Conservation (phyloP, 106 monocot species). For the Gastrodia elata region DNA sequence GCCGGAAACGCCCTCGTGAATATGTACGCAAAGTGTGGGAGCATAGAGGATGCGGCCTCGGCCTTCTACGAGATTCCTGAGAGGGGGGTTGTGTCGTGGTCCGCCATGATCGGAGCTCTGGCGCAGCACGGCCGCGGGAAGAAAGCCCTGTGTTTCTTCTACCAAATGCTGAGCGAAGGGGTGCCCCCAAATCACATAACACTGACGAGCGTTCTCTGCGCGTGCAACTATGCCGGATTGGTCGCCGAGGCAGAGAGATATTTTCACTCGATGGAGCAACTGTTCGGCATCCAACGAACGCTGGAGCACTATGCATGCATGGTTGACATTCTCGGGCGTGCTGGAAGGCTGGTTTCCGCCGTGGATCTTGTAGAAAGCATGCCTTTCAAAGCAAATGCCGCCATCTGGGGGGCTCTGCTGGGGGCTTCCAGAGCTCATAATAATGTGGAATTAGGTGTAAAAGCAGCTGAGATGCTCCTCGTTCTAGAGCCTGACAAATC, state of each 20-base stretch:
- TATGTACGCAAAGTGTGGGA: slow-evolving; percentile 96
- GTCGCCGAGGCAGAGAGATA: slow-evolving; percentile 51
- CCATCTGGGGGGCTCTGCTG: slow-evolving; percentile 83
- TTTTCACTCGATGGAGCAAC: slow-evolving; percentile 55
- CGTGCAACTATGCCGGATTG: slow-evolving; percentile 77
- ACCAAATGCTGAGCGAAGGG: slow-evolving; percentile 53
- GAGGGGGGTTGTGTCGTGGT: slow-evolving; percentile 77
- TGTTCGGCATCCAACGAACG: slow-evolving; percentile 47
- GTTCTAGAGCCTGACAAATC: slow-evolving; percentile 76
- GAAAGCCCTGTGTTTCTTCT: slow-evolving; percentile 53
- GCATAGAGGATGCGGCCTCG: slow-evolving; percentile 55
- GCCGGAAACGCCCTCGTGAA: slow-evolving; percentile 73
- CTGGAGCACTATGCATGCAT: slow-evolving; percentile 84
- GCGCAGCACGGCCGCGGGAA: slow-evolving; percentile 85
- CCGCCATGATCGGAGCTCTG: slow-evolving; percentile 86
- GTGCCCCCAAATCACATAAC: slow-evolving; percentile 79
- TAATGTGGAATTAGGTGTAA: slow-evolving; percentile 44
- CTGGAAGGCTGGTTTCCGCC: slow-evolving; percentile 54
- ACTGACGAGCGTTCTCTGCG: slow-evolving; percentile 76
- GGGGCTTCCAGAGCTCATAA: slow-evolving; percentile 56
- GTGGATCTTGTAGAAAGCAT: slow-evolving; percentile 59
- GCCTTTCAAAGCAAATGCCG: slow-evolving; percentile 68
- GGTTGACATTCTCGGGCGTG: slow-evolving; percentile 76
- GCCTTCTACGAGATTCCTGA: slow-evolving; percentile 53
- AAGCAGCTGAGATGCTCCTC: slow-evolving; percentile 72